phyloP scores from a whole-genome alignment of 495 filamentous ascomycete species.

The Neohortaea acidophila region DNA sequence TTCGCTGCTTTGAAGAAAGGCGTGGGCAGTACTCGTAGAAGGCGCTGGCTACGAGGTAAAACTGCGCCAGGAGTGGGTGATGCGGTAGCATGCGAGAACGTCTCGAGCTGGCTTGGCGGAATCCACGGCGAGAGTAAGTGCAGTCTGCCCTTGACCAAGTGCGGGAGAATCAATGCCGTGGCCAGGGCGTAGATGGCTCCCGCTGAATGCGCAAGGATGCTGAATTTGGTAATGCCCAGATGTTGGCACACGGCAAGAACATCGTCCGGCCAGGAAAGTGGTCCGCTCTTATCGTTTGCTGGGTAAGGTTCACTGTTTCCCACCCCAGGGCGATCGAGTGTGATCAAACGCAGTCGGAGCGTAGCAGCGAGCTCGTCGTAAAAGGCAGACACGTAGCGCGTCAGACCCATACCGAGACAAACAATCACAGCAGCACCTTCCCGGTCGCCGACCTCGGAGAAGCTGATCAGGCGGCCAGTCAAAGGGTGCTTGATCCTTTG shows the following conservation, averaged over 20 bases:
- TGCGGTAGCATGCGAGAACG: slow-evolving; percentile 49
- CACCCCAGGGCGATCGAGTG: slow-evolving; percentile 84
- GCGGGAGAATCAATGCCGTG: slow-evolving; percentile 87
- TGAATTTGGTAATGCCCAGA: slow-evolving; percentile 89
- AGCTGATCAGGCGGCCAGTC: slow-evolving; percentile 77
- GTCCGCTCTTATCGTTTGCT: slow-evolving; percentile 52
- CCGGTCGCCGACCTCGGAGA: slow-evolving; percentile 91
- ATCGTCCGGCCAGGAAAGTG: slow-evolving; percentile 96
- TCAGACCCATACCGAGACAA: slow-evolving; percentile 96
- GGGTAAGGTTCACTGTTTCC: slow-evolving; percentile 74
- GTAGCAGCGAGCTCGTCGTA: slow-evolving; percentile 91
- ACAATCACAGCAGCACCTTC: slow-evolving; percentile 86
- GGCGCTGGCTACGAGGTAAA: slow-evolving; percentile 79
- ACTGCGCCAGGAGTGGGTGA: slow-evolving; percentile 62
- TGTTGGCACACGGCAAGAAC: slow-evolving; percentile 87
- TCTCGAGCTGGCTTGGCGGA: slow-evolving; percentile 88
- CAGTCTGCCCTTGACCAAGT: slow-evolving; percentile 86
- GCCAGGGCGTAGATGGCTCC: slow-evolving; percentile 96
- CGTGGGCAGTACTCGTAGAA: slow-evolving; percentile 80
- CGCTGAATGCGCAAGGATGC: slow-evolving; percentile 91
- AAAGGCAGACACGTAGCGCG: slow-evolving; percentile 88
- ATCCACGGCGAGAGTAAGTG: slow-evolving; percentile 97
- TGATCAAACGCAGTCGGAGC: slow-evolving; percentile 79
- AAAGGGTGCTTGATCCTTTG: slow-evolving; percentile 75
- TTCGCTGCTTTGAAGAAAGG: slow-evolving; percentile 88